Evolutionary conservation across 306 rosid species (phyloP), one percentile per base, ranked within the genome.

Genomic region (Ormosia emarginata): DNA sequence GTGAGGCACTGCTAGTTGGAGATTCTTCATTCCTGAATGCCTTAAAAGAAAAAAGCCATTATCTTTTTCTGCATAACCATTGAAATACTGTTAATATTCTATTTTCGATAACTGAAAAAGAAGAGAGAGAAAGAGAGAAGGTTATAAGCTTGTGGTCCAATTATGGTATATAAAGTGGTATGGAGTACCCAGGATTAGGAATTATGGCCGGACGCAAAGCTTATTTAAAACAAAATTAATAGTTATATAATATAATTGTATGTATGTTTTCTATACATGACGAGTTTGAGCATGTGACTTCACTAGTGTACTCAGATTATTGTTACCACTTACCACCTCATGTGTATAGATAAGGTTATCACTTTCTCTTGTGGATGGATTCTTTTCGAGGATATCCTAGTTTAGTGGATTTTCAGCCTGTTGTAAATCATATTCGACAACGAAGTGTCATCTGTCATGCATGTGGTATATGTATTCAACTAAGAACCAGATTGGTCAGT

Each of bases 61-160:
- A 4, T 64, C 15, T 78, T 32, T 78, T 7, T 30, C 66, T 71
- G 56, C 58, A 39, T 44, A 67, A n/a, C 52, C 47, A 77, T 80
- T 74, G 65, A 59, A 30, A 61, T 59, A 61, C 40, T 70, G 63
- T 40, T 14, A 50, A 11, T 41, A 80, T 52, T 71, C 83, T 59
- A 24, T 77, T 84, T 39, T 39, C 56, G 63, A 13, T 53, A 61
- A 40, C 78, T 63, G 71, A 9, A 55, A 74, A 71, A 55, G 72
- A 64, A 70, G 79, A 47, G n/a, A n/a, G n/a, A n/a, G n/a, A n/a
- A n/a, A n/a, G n/a, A n/a, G n/a, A n/a, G n/a, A n/a, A n/a, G n/a
- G 53, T 15, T 8, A 65, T 71, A 86, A 78, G 84, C 67, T 82
- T 89, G 93, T 90, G 93, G 96, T 86, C 95, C 97, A 74, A 52